These are phyloP conservation scores for Russula compacta DNA, from an alignment of 768 basidiomycete genomes.

Conservation along the genomic window DNA sequence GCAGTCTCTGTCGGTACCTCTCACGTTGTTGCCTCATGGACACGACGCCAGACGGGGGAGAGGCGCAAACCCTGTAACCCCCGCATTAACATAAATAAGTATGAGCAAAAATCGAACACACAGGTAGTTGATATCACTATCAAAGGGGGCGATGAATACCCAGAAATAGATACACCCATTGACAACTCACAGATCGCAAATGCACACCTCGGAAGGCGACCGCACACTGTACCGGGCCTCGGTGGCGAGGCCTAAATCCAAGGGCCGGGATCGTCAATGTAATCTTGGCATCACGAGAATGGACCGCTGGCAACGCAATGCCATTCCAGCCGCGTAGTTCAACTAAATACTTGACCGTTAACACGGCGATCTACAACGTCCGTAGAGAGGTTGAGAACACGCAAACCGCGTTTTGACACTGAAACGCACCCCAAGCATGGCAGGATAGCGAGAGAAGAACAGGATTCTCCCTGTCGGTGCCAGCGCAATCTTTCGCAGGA, in stretches of 20 bases:
- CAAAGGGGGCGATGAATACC: slow-evolving; percentile 3
- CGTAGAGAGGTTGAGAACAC: background rate
- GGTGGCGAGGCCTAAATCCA: slow-evolving; percentile 89
- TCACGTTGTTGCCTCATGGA: slow-evolving; percentile 76
- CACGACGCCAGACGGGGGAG: slow-evolving; percentile 66
- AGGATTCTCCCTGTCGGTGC: slow-evolving; percentile 80
- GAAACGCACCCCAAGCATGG: slow-evolving; percentile 72
- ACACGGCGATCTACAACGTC: slow-evolving; percentile 62
- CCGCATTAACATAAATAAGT: slow-evolving; percentile 4
- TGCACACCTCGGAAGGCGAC: slow-evolving; percentile 70
- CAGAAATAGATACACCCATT: background rate
- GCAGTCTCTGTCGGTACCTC: slow-evolving; percentile 62
- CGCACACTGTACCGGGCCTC: slow-evolving; percentile 75
- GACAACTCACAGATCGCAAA: slow-evolving; percentile 67
- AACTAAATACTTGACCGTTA: slow-evolving; percentile 83
- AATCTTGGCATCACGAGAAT: slow-evolving; percentile 88
- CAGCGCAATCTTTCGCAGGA: slow-evolving; percentile 55
- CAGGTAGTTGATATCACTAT: slow-evolving; percentile 75
- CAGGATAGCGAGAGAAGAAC: slow-evolving; percentile 82
- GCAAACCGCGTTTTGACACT: background rate
- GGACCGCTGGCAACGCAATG: slow-evolving; percentile 71
- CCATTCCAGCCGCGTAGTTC: slow-evolving; percentile 92
- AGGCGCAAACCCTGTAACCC: slow-evolving; percentile 55
- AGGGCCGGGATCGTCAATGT: slow-evolving; percentile 93
- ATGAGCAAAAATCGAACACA: slow-evolving; percentile 28